Evolutionary conservation across 148 eudicot genomes (phyloP).

Genomic region (Bassia scoparia): DNA sequence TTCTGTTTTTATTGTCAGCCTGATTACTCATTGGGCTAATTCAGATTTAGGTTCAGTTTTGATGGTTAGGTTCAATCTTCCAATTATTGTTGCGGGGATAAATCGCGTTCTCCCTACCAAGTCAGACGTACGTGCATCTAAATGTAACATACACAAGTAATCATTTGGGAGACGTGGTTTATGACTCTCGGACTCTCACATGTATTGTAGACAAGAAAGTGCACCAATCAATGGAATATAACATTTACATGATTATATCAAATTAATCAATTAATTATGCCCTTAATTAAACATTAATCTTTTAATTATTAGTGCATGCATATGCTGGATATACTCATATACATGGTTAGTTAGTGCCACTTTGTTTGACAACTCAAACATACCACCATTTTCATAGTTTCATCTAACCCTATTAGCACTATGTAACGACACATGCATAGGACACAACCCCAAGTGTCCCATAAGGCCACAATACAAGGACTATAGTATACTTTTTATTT

Average conservation of each 20-base stretch:
- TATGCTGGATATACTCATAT: neutral
- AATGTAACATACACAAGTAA: too few relatives aligned
- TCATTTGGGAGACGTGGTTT: neutral
- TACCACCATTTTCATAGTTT: constrained; percentile 1
- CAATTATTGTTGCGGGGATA: too few relatives aligned
- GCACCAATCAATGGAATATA: constrained; percentile 6
- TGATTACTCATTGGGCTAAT: too few relatives aligned
- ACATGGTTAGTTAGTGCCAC: neutral
- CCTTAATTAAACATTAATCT: neutral
- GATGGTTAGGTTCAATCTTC: too few relatives aligned
- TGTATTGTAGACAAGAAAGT: constrained; percentile 1
- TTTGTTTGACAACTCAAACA: constrained; percentile 7
- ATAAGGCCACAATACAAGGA: neutral
- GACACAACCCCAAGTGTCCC: neutral
- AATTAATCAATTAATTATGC: neutral
- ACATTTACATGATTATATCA: neutral
- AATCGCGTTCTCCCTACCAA: too few relatives aligned
- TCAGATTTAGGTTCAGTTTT: too few relatives aligned
- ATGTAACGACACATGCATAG: neutral
- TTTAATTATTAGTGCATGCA: neutral
- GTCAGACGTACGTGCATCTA: too few relatives aligned
- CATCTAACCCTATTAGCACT: neutral
- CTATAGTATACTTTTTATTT: too few relatives aligned
- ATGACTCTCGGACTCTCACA: constrained; percentile 4
- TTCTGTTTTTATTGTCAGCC: too few relatives aligned